Percentiles rank a stretch among this genome's conserved stretches.
Evolutionary conservation across 257 asterid genomes (phyloP).

Genomic region (Nicotiana paniculata): DNA sequence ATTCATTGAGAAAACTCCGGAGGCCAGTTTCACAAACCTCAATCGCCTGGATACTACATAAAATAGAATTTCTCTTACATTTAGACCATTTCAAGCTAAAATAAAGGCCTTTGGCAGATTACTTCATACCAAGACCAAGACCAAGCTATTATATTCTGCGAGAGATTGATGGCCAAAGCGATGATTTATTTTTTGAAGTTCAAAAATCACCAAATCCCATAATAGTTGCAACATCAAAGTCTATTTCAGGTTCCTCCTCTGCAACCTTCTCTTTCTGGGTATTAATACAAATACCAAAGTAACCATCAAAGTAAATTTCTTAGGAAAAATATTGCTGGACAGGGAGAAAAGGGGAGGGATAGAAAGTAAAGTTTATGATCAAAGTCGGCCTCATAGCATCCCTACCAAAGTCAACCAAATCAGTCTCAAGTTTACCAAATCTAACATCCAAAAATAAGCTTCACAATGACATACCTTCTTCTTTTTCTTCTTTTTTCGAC

Average conservation of each 20-base stretch:
- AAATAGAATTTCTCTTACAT: neutral
- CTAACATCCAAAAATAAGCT: neutral
- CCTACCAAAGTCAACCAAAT: neutral
- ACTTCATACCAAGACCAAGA: neutral
- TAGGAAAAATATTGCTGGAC: neutral
- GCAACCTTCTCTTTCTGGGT: slow-evolving; percentile 66
- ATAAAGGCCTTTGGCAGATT: neutral
- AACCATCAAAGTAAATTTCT: neutral
- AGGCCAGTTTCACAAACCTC: neutral
- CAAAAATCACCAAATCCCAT: slow-evolving; percentile 97
- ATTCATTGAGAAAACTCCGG: neutral
- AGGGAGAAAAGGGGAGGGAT: neutral
- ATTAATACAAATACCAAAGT: slow-evolving; percentile 6
- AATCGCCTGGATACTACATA: neutral
- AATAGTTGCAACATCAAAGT: slow-evolving; percentile 89
- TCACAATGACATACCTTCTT: slow-evolving; percentile 53
- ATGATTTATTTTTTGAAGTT: slow-evolving; percentile 48
- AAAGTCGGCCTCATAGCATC: neutral
- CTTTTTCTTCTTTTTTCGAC: slow-evolving; percentile 93
- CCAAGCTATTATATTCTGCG: neutral
- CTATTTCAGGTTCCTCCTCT: slow-evolving; percentile 87
- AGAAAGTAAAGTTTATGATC: neutral
- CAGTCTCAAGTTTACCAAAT: neutral
- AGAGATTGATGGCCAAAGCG: neutral
- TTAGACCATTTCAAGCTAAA: neutral